These are phyloP conservation scores for Trichophyton simii DNA, from an alignment of 2,329 filamentous ascomycete genomes.

Conservation along the genomic window DNA sequence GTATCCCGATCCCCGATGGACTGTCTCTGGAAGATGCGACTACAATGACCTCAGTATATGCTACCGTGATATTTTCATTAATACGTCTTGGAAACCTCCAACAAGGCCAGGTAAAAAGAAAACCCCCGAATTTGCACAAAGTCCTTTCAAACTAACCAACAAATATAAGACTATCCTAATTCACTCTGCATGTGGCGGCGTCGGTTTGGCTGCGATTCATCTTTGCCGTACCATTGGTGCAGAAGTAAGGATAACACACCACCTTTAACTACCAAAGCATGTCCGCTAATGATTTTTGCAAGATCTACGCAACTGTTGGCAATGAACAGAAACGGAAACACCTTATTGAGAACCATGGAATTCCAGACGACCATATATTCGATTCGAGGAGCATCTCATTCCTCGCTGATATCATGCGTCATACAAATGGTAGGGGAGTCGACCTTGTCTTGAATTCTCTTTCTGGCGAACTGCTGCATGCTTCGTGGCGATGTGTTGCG, in stretches of 20 bases:
- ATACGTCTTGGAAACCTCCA: constrained; percentile 14
- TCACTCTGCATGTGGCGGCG: constrained; percentile 18
- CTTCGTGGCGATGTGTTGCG: constrained; percentile 19
- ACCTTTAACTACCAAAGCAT: no score
- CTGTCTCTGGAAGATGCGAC: constrained; percentile 20
- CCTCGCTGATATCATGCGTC: constrained; percentile 11
- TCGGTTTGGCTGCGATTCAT: constrained; percentile 16
- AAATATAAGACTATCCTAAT: constrained; percentile 15
- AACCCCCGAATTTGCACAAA: no score
- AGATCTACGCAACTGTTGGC: constrained; percentile 14
- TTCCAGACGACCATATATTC: constrained; percentile 15
- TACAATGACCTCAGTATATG: constrained; percentile 17
- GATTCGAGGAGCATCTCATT: constrained; percentile 17
- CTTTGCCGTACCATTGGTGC: constrained; percentile 12
- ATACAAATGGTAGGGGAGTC: constrained; percentile 16
- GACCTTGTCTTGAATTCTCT: constrained; percentile 22
- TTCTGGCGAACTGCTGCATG: constrained; percentile 19
- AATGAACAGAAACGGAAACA: background rate
- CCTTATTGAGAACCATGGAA: background rate
- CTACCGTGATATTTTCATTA: constrained; percentile 18
- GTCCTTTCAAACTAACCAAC: background rate
- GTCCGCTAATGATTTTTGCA: background rate
- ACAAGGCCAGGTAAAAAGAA: background rate
- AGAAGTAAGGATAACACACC: background rate
- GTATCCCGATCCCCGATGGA: constrained; percentile 15